Percentiles rank a stretch among this genome's conserved stretches.
Evolutionary conservation across 1,284 basidiomycete species (phyloP).

Genomic region (Malassezia equina): DNA sequence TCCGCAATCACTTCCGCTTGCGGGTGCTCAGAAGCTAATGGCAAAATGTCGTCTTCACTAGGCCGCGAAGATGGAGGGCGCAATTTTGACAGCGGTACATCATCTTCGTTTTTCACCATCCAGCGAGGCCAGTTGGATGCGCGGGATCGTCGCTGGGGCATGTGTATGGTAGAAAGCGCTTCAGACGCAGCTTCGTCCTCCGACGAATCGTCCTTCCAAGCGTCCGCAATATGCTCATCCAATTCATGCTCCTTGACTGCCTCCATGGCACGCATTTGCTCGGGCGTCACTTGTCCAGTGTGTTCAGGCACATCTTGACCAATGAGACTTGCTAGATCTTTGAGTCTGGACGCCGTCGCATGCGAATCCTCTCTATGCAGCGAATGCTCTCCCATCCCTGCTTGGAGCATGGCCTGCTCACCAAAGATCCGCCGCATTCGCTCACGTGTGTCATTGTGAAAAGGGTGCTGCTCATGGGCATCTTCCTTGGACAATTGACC

Average conservation of each 20-base stretch:
- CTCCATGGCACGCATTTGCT: not conserved
- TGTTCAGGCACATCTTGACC: not conserved
- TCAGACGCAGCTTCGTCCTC: not conserved
- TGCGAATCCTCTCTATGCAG: not conserved
- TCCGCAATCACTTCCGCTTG: slow-evolving; percentile 46
- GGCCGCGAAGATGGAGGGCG: not conserved
- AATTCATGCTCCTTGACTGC: not conserved
- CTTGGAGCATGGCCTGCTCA: slow-evolving; percentile 24
- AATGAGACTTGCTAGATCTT: not conserved
- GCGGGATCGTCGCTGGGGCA: not conserved
- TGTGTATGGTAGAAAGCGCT: not conserved
- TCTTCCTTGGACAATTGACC: slow-evolving; percentile 25
- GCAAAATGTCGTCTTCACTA: slow-evolving; percentile 21
- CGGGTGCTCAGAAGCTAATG: slow-evolving; percentile 34
- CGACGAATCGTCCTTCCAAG: slow-evolving; percentile 4
- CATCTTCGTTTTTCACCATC: slow-evolving; percentile 24
- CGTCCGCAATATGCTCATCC: slow-evolving; percentile 1
- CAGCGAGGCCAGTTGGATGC: not conserved
- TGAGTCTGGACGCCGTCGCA: not conserved
- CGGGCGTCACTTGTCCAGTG: not conserved
- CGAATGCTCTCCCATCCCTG: slow-evolving; percentile 24
- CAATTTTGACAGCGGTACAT: slow-evolving; percentile 6
- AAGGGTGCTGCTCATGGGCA: slow-evolving; percentile 22
- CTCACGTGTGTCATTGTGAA: slow-evolving; percentile 41
- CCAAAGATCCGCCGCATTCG: slow-evolving; percentile 44